Evolutionary conservation across 2,329 filamentous ascomycete species (phyloP).

Genomic region (Rasamsonia emersonii): DNA sequence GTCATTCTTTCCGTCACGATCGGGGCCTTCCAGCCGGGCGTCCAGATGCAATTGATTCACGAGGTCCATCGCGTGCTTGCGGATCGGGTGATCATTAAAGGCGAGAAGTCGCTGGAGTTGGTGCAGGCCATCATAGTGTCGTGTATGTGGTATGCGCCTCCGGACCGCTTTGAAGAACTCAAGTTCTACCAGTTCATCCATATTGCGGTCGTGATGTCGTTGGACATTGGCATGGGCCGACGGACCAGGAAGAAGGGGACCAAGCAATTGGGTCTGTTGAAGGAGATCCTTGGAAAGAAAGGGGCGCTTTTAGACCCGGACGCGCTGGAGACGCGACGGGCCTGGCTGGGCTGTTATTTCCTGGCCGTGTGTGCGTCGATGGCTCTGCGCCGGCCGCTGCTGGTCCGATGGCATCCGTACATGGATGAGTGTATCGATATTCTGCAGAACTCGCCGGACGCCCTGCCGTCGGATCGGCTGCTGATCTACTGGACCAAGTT

Average conservation of each 20-base stretch:
- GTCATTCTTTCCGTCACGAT: conserved; percentile 49
- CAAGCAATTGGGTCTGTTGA: conserved; percentile 25
- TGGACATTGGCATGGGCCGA: conserved; percentile 70
- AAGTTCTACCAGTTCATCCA: conserved; percentile 87
- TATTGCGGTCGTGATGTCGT: conserved; percentile 69
- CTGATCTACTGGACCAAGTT: conserved; percentile 52
- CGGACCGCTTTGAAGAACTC: conserved; percentile 73
- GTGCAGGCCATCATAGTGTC: conserved; percentile 69
- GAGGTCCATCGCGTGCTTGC: conserved; percentile 66
- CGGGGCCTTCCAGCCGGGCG: conserved; percentile 42
- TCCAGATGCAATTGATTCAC: conserved; percentile 55
- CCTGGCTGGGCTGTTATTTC: conserved; percentile 55
- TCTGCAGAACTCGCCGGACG: conserved; percentile 48
- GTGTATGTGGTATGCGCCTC: conserved; percentile 79
- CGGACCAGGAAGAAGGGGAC: conserved; percentile 31
- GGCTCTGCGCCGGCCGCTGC: conserved; percentile 49
- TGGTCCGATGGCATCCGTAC: conserved; percentile 54
- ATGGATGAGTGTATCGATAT: conserved; percentile 55
- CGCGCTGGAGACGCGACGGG: conserved; percentile 48
- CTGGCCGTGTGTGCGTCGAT: conserved; percentile 51
- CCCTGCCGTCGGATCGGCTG: conserved; percentile 47
- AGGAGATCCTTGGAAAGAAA: conserved; percentile 32
- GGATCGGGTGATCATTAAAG: conserved; percentile 63
- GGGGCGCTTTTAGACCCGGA: conserved; percentile 37
- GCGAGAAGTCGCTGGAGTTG: conserved; percentile 74